Conservation (phyloP, 306 rosid genomes). For the Alnus rubra region DNA sequence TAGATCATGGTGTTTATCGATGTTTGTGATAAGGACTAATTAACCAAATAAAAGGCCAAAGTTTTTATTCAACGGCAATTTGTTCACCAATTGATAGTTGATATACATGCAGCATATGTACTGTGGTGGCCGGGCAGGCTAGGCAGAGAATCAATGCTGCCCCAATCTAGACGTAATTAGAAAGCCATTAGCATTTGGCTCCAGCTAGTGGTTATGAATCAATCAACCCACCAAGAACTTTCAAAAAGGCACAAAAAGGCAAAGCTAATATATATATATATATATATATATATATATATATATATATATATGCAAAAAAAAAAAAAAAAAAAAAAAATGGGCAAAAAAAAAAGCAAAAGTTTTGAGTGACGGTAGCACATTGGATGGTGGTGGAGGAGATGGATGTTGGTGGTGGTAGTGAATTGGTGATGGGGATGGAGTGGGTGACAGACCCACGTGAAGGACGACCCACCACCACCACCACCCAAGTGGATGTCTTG, state of each 20-base stretch:
- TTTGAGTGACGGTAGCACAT: constrained; percentile 48
- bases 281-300: neutral
- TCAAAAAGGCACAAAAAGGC: constrained; percentile 42
- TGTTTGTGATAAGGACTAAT: neutral
- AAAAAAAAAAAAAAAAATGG: neutral
- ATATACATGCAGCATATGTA: constrained; percentile 16
- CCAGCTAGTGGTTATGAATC: constrained; percentile 51
- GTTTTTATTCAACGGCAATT: too few species aligned
- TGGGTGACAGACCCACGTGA: constrained; percentile 92
- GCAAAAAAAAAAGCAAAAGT: constrained; percentile 20
- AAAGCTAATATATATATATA: neutral
- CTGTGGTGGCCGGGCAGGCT: too few species aligned
- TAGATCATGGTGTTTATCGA: too few species aligned
- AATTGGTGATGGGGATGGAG: constrained; percentile 37
- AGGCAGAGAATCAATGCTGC: neutral
- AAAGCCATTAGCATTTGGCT: constrained; percentile 31
- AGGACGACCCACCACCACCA: constrained; percentile 57
- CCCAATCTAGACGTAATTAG: constrained; percentile 16
- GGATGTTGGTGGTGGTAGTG: constrained; percentile 27
- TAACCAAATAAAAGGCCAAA: neutral
- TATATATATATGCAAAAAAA: constrained; percentile 3
- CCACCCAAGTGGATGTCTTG: constrained; percentile 50
- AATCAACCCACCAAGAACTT: constrained; percentile 40
- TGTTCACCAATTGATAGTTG: neutral
- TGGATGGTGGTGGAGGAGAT: constrained; percentile 49